These are phyloP conservation scores for Sclerotinia subarctica DNA, from an alignment of 2,329 filamentous ascomycete species.

Conservation along the genomic window DNA sequence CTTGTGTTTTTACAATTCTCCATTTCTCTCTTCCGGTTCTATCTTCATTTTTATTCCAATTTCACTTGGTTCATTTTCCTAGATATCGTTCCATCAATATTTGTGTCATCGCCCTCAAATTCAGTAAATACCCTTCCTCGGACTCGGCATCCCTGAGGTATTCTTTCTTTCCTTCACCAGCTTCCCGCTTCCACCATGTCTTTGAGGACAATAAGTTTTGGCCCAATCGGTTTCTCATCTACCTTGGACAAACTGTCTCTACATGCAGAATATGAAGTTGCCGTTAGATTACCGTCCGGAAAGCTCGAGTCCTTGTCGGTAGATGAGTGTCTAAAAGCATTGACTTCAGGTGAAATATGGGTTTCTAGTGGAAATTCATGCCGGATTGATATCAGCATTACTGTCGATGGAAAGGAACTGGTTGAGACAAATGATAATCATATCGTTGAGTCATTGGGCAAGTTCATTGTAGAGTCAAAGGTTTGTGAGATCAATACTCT, in stretches of 20 bases:
- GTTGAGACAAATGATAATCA: neutral
- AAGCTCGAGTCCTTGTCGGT: conserved; percentile 6
- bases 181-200: conserved; percentile 22
- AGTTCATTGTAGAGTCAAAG: conserved; percentile 27
- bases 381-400: conserved; percentile 27
- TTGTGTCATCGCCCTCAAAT: no score
- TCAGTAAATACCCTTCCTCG: neutral
- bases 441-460: conserved; percentile 25
- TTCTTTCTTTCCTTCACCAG: neutral
- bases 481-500: conserved; percentile 22
- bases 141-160: neutral
- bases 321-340: conserved; percentile 18
- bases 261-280: conserved; percentile 19
- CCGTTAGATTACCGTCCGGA: conserved; percentile 17
- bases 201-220: conserved; percentile 24
- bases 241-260: conserved; percentile 25
- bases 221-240: conserved; percentile 23
- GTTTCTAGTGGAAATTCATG: conserved; percentile 27
- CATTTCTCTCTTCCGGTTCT: neutral
- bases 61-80: neutral
- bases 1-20: neutral
- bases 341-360: conserved; percentile 33
- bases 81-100: neutral
- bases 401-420: conserved; percentile 24
- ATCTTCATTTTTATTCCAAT: neutral